Evolutionary conservation across 2,329 filamentous ascomycete genomes (phyloP), one percentile per base, ranked within the genome.

Genomic region (Aspergillus spinulosporus): DNA sequence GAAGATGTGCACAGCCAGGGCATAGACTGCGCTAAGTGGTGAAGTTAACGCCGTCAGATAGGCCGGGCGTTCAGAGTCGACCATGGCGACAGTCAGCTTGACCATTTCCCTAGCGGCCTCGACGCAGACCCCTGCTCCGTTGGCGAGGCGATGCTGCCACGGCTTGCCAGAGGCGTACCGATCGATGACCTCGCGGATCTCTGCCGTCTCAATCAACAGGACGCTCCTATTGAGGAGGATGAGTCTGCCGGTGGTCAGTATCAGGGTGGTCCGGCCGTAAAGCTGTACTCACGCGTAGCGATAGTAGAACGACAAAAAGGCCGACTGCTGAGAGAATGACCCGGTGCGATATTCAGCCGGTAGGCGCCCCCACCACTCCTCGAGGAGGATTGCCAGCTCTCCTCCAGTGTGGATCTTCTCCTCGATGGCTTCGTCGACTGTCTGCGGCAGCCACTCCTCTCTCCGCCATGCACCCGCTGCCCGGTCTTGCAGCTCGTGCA

Each of bases 391-490:
- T 5, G 28, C 52, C 29, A 54, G 8, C 31, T 54, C 52, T 14
- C 52, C 52, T 3, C 52, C 37, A 9, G 37, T 49, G 4, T 21
- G 28, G 14, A 54, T 36, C 36, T 54, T 55, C 39, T 55, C 46
- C 39, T 55, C 46, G 29, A 55, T 32, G 1, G 52, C 52, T 12
- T 55, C 52, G 8, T 55, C 52, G 3, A 55, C 52, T 0, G 7
- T 49, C 12, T 55, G 52, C 4, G 52, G 52, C 6, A 49, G 37
- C 52, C 52, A 55, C 21, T 55, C 52, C 29, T 55, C 52, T n/a
- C 46, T 40, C 2, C 46, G 15, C 52, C 52, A 55, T 5, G 52
- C 15, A 2, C 52, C 31, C 1, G 52, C 52, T 9, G 52, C 47
- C 1, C 46, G 52, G n/a, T 50, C 46, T 12, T 49, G 52, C 39